Percentiles rank a stretch among this genome's conserved stretches.
These are phyloP conservation scores for Inonotus hispidus DNA, from an alignment of 1,284 basidiomycete genomes.

Conservation along the genomic window DNA sequence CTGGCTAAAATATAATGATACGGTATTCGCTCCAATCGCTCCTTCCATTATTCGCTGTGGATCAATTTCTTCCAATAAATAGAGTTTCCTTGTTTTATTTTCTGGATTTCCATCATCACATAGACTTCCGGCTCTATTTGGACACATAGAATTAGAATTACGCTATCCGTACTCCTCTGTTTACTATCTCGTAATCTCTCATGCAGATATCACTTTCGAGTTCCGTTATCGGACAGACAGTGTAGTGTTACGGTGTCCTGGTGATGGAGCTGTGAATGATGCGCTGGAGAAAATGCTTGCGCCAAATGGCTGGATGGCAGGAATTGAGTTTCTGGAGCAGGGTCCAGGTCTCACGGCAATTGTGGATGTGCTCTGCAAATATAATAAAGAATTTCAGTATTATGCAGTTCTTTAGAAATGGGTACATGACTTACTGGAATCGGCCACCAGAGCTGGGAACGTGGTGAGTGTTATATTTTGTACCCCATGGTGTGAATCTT, in stretches of 20 bases:
- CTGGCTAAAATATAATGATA: constrained; percentile 39
- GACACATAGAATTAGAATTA: neutral
- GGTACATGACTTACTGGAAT: neutral
- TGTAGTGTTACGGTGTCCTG: neutral
- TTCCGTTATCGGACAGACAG: neutral
- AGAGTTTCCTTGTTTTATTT: neutral
- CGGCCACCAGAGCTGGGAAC: neutral
- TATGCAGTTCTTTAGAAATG: neutral
- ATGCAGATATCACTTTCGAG: neutral
- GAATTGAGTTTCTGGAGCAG: neutral
- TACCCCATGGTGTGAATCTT: neutral
- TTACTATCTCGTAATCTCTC: neutral
- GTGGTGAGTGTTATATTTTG: neutral
- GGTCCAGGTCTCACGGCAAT: neutral
- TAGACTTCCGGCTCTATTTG: neutral
- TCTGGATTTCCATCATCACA: neutral
- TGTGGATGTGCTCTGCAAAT: neutral
- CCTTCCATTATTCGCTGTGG: neutral
- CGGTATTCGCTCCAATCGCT: neutral
- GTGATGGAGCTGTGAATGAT: neutral
- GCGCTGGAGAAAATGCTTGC: neutral
- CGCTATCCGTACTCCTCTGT: neutral
- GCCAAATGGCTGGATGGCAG: neutral
- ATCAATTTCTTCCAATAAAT: neutral
- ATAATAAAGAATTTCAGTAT: neutral